A percentile compares a stretch with the other conserved stretches of the same genome.
These are phyloP conservation scores for Ascosphaera acerosa DNA, from an alignment of 2,329 filamentous ascomycete genomes.

Conservation along the genomic window DNA sequence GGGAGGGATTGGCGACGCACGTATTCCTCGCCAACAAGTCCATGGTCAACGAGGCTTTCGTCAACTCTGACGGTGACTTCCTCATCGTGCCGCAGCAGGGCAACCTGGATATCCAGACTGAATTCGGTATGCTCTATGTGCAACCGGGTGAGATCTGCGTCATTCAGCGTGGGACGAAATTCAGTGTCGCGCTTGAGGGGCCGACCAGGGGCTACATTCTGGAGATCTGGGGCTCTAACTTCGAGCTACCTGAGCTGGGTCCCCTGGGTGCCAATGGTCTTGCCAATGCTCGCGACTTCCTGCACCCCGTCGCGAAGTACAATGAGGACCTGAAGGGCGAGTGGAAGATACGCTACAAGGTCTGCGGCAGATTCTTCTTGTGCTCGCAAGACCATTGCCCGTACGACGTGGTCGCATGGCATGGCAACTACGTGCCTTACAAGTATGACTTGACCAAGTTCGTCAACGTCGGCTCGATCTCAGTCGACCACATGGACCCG, in stretches of 20 bases:
- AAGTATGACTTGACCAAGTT: conserved; percentile 63
- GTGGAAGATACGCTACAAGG: conserved; percentile 36
- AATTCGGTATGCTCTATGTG: conserved; percentile 49
- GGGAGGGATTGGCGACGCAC: conserved; percentile 54
- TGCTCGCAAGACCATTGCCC: conserved; percentile 43
- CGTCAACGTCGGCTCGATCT: conserved; percentile 46
- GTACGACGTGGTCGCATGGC: conserved; percentile 60
- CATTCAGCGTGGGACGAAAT: conserved; percentile 39
- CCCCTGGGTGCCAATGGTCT: conserved; percentile 49
- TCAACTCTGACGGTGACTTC: conserved; percentile 60
- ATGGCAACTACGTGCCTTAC: conserved; percentile 56
- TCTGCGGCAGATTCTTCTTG: conserved; percentile 40
- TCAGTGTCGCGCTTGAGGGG: conserved; percentile 37
- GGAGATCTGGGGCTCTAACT: conserved; percentile 50
- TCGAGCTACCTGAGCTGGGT: conserved; percentile 43
- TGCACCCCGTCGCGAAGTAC: conserved; percentile 43
- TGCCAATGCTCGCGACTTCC: conserved; percentile 53
- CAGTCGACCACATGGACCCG: conserved; percentile 54
- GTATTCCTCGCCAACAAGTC: conserved; percentile 55
- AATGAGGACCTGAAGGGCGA: conserved; percentile 28
- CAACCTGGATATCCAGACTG: conserved; percentile 48
- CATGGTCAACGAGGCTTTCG: conserved; percentile 60
- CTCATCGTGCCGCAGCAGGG: conserved; percentile 54
- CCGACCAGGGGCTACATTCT: conserved; percentile 47
- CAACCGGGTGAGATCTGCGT: conserved; percentile 55